Evolutionary conservation across 257 asterid species (phyloP), one percentile per base, ranked within the genome.

Genomic region (Eucommia ulmoides): DNA sequence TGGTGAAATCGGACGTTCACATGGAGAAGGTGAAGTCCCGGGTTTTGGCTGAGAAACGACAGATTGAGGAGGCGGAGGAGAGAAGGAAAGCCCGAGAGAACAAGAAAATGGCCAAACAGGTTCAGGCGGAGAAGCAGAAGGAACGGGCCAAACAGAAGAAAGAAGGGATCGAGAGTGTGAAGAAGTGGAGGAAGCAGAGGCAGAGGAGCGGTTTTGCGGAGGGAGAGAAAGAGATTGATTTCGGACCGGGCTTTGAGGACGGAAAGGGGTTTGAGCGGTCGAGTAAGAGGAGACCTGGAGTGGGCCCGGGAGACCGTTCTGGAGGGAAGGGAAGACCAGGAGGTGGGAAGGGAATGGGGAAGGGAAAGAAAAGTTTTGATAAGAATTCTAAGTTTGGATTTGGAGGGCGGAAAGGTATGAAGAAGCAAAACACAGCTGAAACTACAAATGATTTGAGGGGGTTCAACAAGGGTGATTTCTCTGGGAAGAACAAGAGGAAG

Each of bases 151-250:
- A 77, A 63, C 95, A 91, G 70, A 91, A 86, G 83, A 91, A 86
- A 64, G 86, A 83, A 0, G 96, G 81, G 7, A 76, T 91, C 11
- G 98, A 91, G 56, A 74, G 92, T 12, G 94, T 89, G 17, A 89
- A 89, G 68, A 82, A 85, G 69, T 89, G 96, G 96, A 79, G 96
- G 72, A 89, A 82, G 66, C 93, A 78, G 21, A 65, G 98, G 78
- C 88, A 85, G 62, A 85, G 67, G 63, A 74, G 67, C 21, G 98
- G 94, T 7, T 85, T 74, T 54, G 61, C 80, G 9, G 65, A 18
- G 8, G 69, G 47, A 7, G 86, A 70, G n/a, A 69, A 74, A 24
- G 81, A 65, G 6, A 80, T 69, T 0, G 93, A 77, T 38, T 45
- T 78, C 35, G 72, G 79, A 61, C 64, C 69, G 49, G 78, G 74